Percentiles rank a stretch among this genome's conserved stretches.
These are phyloP conservation scores for Jatropha podagrica DNA, from an alignment of 441 rosid species.

Conservation along the genomic window DNA sequence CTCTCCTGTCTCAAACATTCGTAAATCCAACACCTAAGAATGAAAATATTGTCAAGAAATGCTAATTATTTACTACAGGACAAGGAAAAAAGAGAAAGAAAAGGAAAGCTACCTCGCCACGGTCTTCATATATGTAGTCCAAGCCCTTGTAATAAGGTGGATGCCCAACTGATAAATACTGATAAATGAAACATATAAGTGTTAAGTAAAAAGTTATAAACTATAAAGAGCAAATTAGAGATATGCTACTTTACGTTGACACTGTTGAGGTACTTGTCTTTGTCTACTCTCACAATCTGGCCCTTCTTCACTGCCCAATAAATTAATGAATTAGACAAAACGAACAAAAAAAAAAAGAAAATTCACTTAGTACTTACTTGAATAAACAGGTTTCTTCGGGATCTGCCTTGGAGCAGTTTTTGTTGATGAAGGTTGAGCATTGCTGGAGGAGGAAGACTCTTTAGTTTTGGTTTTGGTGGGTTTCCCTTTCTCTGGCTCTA, in stretches of 20 bases:
- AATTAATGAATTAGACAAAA: background rate
- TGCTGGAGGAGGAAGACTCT: conserved; percentile 1
- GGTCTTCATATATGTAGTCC: conserved; percentile 89
- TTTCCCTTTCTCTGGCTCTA: conserved; percentile 49
- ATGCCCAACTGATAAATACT: conserved; percentile 29
- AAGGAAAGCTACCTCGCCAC: conserved; percentile 65
- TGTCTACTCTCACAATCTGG: conserved; percentile 92
- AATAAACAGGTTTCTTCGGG: no score
- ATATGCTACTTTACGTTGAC: conserved; percentile 44
- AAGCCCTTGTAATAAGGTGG: conserved; percentile 90
- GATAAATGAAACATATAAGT: no score
- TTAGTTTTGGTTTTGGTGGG: conserved; percentile 33
- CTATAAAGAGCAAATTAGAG: no score
- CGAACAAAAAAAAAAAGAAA: background rate
- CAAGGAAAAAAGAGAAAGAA: background rate
- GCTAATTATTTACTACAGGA: no score
- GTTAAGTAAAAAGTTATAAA: no score
- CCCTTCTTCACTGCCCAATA: conserved; percentile 89
- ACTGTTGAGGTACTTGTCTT: conserved; percentile 86
- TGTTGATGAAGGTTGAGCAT: no score
- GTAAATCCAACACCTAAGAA: conserved; percentile 65
- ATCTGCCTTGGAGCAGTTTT: no score
- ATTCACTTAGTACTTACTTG: no score
- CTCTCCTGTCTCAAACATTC: conserved; percentile 88
- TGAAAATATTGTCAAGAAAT: no score